Evolutionary conservation across 2,329 filamentous ascomycete genomes (phyloP).

Genomic region (Trichoderma asperellum): DNA sequence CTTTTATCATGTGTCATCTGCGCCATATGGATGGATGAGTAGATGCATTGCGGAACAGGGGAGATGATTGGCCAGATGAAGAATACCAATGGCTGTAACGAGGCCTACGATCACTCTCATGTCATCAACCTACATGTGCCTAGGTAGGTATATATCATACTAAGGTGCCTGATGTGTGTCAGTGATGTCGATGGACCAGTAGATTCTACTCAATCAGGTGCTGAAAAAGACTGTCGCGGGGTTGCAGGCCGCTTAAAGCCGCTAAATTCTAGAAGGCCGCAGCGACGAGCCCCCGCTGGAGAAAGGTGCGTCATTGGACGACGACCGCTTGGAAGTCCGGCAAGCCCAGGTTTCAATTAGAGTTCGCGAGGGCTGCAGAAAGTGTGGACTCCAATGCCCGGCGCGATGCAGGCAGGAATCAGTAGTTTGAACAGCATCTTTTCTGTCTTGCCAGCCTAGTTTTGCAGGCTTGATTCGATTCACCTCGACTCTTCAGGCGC

Average conservation of each 20-base stretch:
- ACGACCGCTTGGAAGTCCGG: background rate
- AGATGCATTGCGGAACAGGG: background rate
- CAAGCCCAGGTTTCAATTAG: background rate
- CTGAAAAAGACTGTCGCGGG: background rate
- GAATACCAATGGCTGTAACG: background rate
- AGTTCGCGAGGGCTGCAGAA: background rate
- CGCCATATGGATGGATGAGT: background rate
- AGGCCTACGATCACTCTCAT: background rate
- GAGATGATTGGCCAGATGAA: background rate
- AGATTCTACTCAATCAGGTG: background rate
- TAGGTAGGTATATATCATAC: background rate
- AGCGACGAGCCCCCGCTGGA: constrained; percentile 11
- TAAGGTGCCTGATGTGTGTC: background rate
- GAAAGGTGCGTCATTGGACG: constrained; percentile 21
- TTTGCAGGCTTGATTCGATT: background rate
- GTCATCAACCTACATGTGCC: background rate
- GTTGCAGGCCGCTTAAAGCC: constrained; percentile 18
- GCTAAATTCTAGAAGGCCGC: constrained; percentile 10
- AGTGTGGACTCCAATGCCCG: background rate
- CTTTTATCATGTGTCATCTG: background rate
- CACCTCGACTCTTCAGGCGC: background rate
- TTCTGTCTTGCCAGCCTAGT: background rate
- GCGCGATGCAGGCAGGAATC: background rate
- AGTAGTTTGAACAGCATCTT: background rate
- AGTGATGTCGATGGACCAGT: background rate